phyloP scores from a whole-genome alignment of 306 rosid species.

The Cucumis cinereus region DNA sequence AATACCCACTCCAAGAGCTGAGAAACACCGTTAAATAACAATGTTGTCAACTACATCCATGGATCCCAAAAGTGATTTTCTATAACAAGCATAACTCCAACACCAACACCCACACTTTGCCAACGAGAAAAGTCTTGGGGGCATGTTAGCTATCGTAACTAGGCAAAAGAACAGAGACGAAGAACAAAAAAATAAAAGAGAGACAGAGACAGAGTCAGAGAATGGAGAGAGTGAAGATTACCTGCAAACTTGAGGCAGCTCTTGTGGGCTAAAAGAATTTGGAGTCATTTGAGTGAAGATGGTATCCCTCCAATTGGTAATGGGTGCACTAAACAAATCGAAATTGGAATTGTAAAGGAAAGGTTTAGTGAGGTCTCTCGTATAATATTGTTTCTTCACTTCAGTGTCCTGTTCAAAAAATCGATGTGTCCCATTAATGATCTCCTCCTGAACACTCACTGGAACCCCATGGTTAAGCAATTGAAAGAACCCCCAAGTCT shows the following conservation, averaged over 20 bases:
- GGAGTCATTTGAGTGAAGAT: constrained; percentile 13
- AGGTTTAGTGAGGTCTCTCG: not conserved
- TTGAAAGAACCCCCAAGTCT: constrained; percentile 41
- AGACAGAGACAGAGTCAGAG: no score
- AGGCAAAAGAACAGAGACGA: no score
- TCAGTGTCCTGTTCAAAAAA: constrained; percentile 28
- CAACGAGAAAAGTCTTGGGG: no score
- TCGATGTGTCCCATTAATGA: constrained; percentile 17
- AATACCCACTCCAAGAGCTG: no score
- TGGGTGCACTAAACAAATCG: constrained; percentile 10
- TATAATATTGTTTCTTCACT: constrained; percentile 21
- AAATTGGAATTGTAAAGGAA: constrained; percentile 17
- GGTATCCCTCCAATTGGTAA: constrained; percentile 37
- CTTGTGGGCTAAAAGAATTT: constrained; percentile 17
- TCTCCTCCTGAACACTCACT: constrained; percentile 14
- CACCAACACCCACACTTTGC: no score
- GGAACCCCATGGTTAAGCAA: constrained; percentile 36
- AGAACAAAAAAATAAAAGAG: no score
- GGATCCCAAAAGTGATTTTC: no score
- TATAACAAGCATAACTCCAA: no score
- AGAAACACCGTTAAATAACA: no score
- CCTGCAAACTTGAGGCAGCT: not conserved
- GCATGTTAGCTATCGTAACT: no score
- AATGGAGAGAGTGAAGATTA: not conserved
- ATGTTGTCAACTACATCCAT: no score